Evolutionary conservation across 768 basidiomycete species (phyloP), one percentile per base, ranked within the genome.

Genomic region (Calocera cornea): DNA sequence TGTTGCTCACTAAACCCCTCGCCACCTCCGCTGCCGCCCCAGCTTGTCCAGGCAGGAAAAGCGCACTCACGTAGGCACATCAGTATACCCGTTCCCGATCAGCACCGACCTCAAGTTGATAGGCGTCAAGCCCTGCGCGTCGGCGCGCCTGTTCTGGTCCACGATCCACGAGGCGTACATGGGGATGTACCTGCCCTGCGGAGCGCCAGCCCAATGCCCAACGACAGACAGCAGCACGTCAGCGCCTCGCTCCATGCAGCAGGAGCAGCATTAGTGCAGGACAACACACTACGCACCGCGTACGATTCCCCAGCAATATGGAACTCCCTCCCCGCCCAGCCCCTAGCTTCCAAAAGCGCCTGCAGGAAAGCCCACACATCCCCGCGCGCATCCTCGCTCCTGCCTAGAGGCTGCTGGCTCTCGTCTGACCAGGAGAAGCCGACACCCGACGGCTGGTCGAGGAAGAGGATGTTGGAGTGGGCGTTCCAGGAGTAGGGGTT

Each of bases 151-250:
- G 74, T 93, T 92, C 70, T 87, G 84, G 75, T 92, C 90, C 64
- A 86, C 83, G 16, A 92, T 84, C 34, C 86, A 86, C 16, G 87
- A 82, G 0, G 89, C 90, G 69, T 92, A 92, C 0, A 79, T 70
- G 44, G 44, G 44, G 44, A 47, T 47, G 24, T 47, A 47, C 44
- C 44, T 5, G 7, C 44, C 44, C 44, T 47, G 44, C 44, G 19
- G n/a, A n/a, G n/a, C n/a, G n/a, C n/a, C n/a, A n/a, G n/a, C n/a
- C n/a, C n/a, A n/a, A n/a, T n/a, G n/a, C n/a, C n/a, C n/a, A n/a
- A n/a, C n/a, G n/a, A n/a, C n/a, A n/a, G n/a, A n/a, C n/a, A n/a
- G n/a, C n/a, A n/a, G n/a, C n/a, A n/a, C n/a, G n/a, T n/a, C n/a
- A n/a, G n/a, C n/a, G n/a, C n/a, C n/a, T n/a, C n/a, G n/a, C n/a